Base-by-base conservation (phyloP, 106 monocot genomes). In the Dendrobium officinale region DNA sequence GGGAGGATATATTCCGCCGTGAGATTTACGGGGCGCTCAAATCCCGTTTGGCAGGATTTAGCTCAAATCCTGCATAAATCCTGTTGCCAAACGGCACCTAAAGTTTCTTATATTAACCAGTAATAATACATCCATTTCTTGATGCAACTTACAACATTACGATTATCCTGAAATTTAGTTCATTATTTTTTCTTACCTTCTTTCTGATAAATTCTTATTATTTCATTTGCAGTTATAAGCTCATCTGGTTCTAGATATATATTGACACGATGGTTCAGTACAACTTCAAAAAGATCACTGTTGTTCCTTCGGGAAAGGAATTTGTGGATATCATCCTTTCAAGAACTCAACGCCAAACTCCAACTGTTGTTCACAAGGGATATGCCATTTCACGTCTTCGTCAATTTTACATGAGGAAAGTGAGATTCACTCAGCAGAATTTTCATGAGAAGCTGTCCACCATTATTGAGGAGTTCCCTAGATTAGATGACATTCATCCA, bases 301-400 rank as follows among this genome's bases (percentile, higher is more conserved):
- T 95, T 11, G 95, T 99, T 37, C 95, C 99, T 55, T 80, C 99
- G 22, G 88, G 90, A 56, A 93, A 95, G 87, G 91, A 93, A 40
- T 88, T 95, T 58, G 86, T 93, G 67, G 95, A 99, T 77, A 99
- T 99, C 55, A 91, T 95, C 22, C 88, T 99, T 24, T 99, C 99
- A 0, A 88, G 99, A n/a, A 99, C 99, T 26, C 99, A 99, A 41
- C 85, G 99, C 49, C 99, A 99, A 79, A 99, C 99, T 2, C 95
- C 99, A 26, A 99, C 99, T 33, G 99, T 99, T 18, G 99, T 99
- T 27, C 99, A 95, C 82, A 99, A 99, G 75, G 99, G 99, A 24
- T 99, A 99, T 86, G 82, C 90, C 48, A 99, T 99, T 24, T 79
- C 85, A n/a, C 99, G 99, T 16, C 84, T 99, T 33, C 91, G 95